Conservation (phyloP, 306 rosid species). For the Lathyrus oleraceus region DNA sequence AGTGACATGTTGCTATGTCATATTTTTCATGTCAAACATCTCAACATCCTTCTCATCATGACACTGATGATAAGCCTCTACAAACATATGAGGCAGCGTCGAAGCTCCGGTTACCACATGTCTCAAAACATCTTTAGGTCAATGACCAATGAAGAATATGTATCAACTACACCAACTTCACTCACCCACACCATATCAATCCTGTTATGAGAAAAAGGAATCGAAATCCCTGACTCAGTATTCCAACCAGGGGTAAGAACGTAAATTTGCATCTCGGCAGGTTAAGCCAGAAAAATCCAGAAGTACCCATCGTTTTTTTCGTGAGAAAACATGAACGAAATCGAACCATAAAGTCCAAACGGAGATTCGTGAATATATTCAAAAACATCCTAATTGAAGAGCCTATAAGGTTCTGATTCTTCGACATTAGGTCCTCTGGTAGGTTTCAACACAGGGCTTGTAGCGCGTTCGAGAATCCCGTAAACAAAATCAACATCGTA, state of each 20-base stretch:
- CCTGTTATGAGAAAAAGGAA: conserved; percentile 64
- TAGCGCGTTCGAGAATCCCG: conserved; percentile 90
- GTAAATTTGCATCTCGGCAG: conserved; percentile 98
- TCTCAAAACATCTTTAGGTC: conserved; percentile 72
- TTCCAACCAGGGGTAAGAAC: conserved; percentile 90
- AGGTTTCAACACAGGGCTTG: conserved; percentile 70
- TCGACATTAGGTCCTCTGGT: conserved; percentile 85
- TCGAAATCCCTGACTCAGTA: conserved; percentile 60
- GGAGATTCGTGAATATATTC: conserved; percentile 84
- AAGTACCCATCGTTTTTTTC: conserved; percentile 66
- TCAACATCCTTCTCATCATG: conserved; percentile 94
- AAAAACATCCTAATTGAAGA: conserved; percentile 87
- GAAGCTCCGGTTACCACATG: conserved; percentile 79
- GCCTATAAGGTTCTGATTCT: conserved; percentile 81
- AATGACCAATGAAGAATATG: conserved; percentile 79
- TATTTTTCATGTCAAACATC: too few relatives aligned
- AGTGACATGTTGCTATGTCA: too few relatives aligned
- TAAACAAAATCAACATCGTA: conserved; percentile 76
- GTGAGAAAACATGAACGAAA: conserved; percentile 91
- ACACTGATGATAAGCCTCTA: conserved; percentile 85
- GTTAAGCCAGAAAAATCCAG: conserved; percentile 92
- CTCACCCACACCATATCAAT: conserved; percentile 93
- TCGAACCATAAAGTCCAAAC: conserved; percentile 85
- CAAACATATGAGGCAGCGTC: conserved; percentile 82
- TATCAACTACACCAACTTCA: conserved; percentile 86